A percentile compares a stretch with the other conserved stretches of the same genome.
Evolutionary conservation across 2,329 filamentous ascomycete species (phyloP).

Genomic region (Coleophoma eucalyptorum): DNA sequence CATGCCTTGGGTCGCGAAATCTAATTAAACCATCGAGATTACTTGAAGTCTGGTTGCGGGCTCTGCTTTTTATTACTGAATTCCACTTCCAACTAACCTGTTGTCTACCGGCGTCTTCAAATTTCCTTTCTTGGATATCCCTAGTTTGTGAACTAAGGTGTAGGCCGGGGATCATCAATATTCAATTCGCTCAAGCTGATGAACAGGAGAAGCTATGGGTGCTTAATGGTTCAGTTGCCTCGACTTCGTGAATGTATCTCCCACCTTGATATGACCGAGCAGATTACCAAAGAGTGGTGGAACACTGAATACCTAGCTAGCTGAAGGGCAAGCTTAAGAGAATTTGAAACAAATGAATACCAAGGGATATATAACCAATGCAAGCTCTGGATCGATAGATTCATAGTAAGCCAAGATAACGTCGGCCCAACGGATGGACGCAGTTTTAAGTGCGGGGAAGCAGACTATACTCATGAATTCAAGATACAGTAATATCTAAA

Average conservation of each 20-base stretch:
- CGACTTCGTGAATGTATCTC: constrained; percentile 26
- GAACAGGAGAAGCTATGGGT: constrained; percentile 14
- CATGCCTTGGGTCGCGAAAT: too few relatives aligned
- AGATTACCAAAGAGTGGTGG: constrained; percentile 24
- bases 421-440: constrained; percentile 3
- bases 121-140: too few relatives aligned
- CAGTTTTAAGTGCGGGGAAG: constrained; percentile 17
- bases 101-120: too few relatives aligned
- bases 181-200: constrained; percentile 14
- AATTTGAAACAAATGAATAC: too few relatives aligned
- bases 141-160: too few relatives aligned
- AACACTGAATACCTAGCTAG: constrained; percentile 19
- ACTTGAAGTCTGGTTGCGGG: too few relatives aligned
- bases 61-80: too few relatives aligned
- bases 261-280: constrained; percentile 27
- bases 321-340: constrained; percentile 7
- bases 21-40: too few relatives aligned
- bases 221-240: constrained; percentile 26
- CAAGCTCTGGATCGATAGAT: constrained; percentile 15
- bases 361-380: constrained; percentile 5
- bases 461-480: constrained; percentile 24
- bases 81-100: not conserved
- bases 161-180: constrained; percentile 30
- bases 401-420: not conserved
- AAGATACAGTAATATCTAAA: constrained; percentile 19